A percentile compares a stretch with the other conserved stretches of the same genome.
Conservation (phyloP, 768 basidiomycete genomes). For the Tremella fuciformis region DNA sequence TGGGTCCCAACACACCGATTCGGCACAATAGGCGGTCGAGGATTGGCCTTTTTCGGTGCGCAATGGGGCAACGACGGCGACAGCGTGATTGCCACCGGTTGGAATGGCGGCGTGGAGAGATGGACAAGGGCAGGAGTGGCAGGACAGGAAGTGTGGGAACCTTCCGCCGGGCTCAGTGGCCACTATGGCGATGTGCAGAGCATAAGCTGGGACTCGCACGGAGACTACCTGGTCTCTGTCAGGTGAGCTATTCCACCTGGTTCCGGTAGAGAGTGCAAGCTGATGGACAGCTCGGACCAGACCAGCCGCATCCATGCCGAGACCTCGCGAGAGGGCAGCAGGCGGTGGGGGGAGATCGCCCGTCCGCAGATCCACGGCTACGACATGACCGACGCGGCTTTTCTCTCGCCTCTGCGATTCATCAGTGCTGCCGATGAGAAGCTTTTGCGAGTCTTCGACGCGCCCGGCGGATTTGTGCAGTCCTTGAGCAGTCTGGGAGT, state of each 20-base stretch:
- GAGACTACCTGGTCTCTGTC: constrained; percentile 79
- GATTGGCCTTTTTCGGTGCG: constrained; percentile 86
- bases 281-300: constrained; percentile 68
- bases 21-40: constrained; percentile 85
- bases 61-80: constrained; percentile 67
- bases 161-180: constrained; percentile 76
- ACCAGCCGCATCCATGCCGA: constrained; percentile 84
- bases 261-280: neutral
- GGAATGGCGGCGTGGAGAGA: constrained; percentile 90
- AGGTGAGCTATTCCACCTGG: constrained; percentile 63
- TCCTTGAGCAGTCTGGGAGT: constrained; percentile 58
- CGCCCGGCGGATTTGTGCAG: constrained; percentile 74
- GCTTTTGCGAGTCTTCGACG: constrained; percentile 88
- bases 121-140: constrained; percentile 58
- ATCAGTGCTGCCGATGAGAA: constrained; percentile 95
- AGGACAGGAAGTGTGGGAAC: constrained; percentile 63
- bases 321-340: constrained; percentile 21
- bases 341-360: constrained; percentile 62
- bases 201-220: constrained; percentile 79
- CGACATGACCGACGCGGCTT: constrained; percentile 75
- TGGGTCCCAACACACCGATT: constrained; percentile 92
- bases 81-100: constrained; percentile 80
- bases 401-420: constrained; percentile 72
- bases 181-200: constrained; percentile 77
- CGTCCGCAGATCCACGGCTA: constrained; percentile 98